Evolutionary conservation across 2,329 filamentous ascomycete genomes (phyloP), one percentile per base, ranked within the genome.

Genomic region (Cytospora paraplurivora): DNA sequence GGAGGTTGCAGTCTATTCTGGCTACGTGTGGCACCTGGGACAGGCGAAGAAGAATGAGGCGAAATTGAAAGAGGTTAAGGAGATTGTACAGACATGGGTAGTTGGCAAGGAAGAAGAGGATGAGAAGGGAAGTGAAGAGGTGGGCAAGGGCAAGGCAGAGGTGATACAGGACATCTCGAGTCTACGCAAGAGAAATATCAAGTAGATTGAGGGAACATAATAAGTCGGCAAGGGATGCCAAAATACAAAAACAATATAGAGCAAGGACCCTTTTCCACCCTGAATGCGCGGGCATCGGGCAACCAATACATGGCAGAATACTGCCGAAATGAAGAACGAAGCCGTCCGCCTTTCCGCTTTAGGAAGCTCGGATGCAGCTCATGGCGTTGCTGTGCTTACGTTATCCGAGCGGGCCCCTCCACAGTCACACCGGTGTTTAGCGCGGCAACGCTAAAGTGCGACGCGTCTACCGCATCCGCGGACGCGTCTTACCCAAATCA

Each of bases 1-100:
- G 0, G 91, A 95, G 74, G 89, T 94, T 1, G 88, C 84, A 1
- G 88, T 95, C 7, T 94, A 94, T 71, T 83, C 84, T 8, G 89
- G 88, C 5, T 95, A 93, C 71, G 81, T 92, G 52, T 86, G 89
- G 79, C 85, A 89, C 66, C 81, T 93, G 70, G 81, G 82, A 0
- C 83, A 92, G 68, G 88, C 88, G 1, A 91, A 88, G 72, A 79
- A 80, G 67, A 85, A 82, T 67, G 87, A 90, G 67, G 81, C 79
- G 63, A 82, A 79, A 62, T 78, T 82, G 50, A 82, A 82, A 44
- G 91, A 93, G 75, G 81, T 85, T 19, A 91, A 87, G 74, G 79
- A 91, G 71, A 83, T 94, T 34, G 76, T 91, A 19, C 82, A 89
- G 67, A 92, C 87, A 2, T 93, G 91, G 91, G 82, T 90, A 0